phyloP scores from a whole-genome alignment of 345 rosid species.

The Gossypium ekmanianum region DNA sequence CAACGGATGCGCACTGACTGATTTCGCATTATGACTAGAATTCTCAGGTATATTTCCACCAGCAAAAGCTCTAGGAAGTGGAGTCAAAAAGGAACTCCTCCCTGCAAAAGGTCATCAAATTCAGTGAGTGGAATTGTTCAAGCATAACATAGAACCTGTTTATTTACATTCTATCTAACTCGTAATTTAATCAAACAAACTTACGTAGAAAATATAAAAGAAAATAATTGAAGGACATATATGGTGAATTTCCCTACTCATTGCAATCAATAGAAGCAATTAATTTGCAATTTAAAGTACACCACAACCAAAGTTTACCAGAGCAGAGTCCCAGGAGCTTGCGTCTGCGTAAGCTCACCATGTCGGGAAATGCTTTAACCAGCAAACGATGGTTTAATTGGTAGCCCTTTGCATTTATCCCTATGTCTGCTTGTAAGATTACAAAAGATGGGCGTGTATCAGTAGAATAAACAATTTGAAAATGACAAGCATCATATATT shows the following conservation, averaged over 20 bases:
- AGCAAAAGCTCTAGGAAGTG: conserved; percentile 46
- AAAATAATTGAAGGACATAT: not conserved
- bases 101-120: conserved; percentile 34
- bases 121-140: conserved; percentile 13
- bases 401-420: conserved; percentile 23
- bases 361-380: conserved; percentile 26
- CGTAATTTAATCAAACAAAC: not conserved
- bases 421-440: not conserved
- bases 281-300: conserved; percentile 8
- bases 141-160: conserved; percentile 6
- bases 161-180: not conserved
- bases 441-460: no score
- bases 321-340: conserved; percentile 25
- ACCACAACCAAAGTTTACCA: conserved; percentile 45
- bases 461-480: conserved; percentile 8
- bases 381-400: conserved; percentile 16
- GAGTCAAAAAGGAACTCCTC: conserved; percentile 52
- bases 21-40: conserved; percentile 32
- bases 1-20: conserved; percentile 50
- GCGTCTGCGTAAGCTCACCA: conserved; percentile 51
- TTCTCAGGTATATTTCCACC: conserved; percentile 33
- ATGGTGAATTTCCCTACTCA: not conserved
- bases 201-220: not conserved
- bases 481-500: conserved; percentile 4
- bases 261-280: conserved; percentile 8